Conservation (phyloP, 2,329 filamentous ascomycete genomes). For the Claviceps quebecensis region DNA sequence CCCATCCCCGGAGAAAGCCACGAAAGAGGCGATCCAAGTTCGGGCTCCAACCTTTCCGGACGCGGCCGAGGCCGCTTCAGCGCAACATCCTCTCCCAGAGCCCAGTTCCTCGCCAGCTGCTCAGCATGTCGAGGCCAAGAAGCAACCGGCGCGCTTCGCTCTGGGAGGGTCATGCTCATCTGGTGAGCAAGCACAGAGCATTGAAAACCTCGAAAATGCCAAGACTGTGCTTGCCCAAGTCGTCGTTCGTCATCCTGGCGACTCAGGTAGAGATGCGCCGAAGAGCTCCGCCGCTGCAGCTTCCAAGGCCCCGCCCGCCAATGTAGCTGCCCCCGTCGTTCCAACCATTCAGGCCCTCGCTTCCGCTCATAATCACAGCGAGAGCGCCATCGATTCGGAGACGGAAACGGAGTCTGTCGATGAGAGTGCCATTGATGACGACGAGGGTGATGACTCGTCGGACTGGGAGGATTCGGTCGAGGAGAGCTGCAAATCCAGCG, state of each 20-base stretch:
- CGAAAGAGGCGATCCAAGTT: constrained; percentile 47
- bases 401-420: constrained; percentile 52
- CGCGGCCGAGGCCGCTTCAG: constrained; percentile 32
- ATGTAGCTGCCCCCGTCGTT: constrained; percentile 15
- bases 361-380: constrained; percentile 45
- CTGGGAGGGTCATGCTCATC: constrained; percentile 76
- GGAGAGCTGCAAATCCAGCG: constrained; percentile 70
- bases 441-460: constrained; percentile 50
- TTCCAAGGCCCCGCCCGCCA: too few relatives aligned
- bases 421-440: constrained; percentile 69
- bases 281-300: constrained; percentile 28
- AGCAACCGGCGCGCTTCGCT: constrained; percentile 47
- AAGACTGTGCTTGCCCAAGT: constrained; percentile 17
- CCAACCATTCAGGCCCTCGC: constrained; percentile 54
- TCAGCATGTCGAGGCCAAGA: constrained; percentile 57
- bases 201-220: constrained; percentile 24
- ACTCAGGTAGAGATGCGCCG: constrained; percentile 65
- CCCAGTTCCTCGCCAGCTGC: constrained; percentile 39
- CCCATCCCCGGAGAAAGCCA: not conserved
- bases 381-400: constrained; percentile 20
- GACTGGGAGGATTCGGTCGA: constrained; percentile 57
- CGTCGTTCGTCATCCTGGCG: constrained; percentile 37
- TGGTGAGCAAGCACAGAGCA: constrained; percentile 34
- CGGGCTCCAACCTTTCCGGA: constrained; percentile 40
- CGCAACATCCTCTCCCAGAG: constrained; percentile 46